These are phyloP conservation scores for Mycogone perniciosa DNA, from an alignment of 2,329 filamentous ascomycete genomes.

Conservation along the genomic window DNA sequence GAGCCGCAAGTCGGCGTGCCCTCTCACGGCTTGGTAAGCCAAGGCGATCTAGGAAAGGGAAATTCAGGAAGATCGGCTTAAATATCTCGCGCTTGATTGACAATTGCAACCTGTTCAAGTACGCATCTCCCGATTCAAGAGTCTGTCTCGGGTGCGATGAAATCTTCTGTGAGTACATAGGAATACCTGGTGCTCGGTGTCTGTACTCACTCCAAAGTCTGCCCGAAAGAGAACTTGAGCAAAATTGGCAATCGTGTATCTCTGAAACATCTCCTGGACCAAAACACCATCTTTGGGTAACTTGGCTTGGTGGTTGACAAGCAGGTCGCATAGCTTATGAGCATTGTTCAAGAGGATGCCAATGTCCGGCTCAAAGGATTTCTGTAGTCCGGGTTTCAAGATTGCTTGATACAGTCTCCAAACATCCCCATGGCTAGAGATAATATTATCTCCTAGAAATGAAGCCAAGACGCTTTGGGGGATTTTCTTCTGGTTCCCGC, in stretches of 20 bases:
- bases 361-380: constrained; percentile 16
- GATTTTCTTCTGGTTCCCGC: constrained; percentile 36
- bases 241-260: constrained; percentile 31
- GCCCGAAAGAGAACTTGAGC: constrained; percentile 25
- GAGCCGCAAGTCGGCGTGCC: constrained; percentile 21
- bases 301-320: constrained; percentile 24
- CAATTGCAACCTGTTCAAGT: constrained; percentile 21
- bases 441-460: constrained; percentile 35
- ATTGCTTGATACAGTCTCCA: constrained; percentile 31
- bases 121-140: constrained; percentile 16
- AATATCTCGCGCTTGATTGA: constrained; percentile 28
- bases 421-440: constrained; percentile 29
- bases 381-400: constrained; percentile 31
- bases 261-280: constrained; percentile 28
- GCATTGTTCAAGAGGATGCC: constrained; percentile 20
- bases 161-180: background rate
- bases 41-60: constrained; percentile 25
- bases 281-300: constrained; percentile 17
- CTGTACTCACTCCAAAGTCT: constrained; percentile 18
- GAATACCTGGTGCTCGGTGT: background rate
- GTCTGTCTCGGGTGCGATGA: constrained; percentile 14
- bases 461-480: constrained; percentile 32
- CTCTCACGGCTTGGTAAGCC: constrained; percentile 21
- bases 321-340: constrained; percentile 20
- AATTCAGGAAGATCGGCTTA: constrained; percentile 29